phyloP scores from a whole-genome alignment of 306 rosid genomes.

The Prunus salicina region DNA sequence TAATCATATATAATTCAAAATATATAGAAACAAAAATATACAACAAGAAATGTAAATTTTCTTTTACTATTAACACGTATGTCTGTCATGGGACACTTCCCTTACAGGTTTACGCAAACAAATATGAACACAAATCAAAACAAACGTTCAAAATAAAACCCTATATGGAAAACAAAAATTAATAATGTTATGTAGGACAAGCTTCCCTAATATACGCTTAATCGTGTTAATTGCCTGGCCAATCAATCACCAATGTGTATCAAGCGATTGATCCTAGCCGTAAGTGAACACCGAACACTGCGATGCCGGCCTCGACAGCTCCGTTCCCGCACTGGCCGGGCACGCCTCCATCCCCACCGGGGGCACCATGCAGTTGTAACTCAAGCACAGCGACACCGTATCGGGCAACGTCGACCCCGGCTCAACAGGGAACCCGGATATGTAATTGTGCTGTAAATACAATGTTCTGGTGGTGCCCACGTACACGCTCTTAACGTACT shows the following conservation, averaged over 20 bases:
- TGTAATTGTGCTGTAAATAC: constrained; percentile 69
- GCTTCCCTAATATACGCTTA: neutral
- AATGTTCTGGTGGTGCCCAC: constrained; percentile 58
- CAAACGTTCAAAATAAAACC: neutral
- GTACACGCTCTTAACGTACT: constrained; percentile 52
- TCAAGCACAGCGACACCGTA: constrained; percentile 59
- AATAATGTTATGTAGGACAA: neutral
- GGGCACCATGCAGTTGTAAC: constrained; percentile 68
- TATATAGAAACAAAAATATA: neutral
- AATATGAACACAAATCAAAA: neutral
- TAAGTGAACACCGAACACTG: constrained; percentile 48
- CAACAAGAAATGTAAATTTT: neutral
- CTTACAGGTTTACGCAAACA: neutral
- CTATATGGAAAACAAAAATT: no score
- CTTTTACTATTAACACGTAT: neutral
- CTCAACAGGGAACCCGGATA: constrained; percentile 36
- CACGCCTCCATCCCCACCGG: constrained; percentile 43
- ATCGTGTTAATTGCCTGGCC: neutral
- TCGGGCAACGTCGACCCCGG: constrained; percentile 45
- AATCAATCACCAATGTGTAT: neutral
- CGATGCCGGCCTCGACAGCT: constrained; percentile 45
- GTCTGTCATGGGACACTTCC: neutral
- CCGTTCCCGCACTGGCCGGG: constrained; percentile 51
- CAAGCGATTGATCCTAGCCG: neutral
- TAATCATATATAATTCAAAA: neutral